Base-by-base conservation (phyloP, 768 basidiomycete genomes). In the Plicaturopsis crispa region DNA sequence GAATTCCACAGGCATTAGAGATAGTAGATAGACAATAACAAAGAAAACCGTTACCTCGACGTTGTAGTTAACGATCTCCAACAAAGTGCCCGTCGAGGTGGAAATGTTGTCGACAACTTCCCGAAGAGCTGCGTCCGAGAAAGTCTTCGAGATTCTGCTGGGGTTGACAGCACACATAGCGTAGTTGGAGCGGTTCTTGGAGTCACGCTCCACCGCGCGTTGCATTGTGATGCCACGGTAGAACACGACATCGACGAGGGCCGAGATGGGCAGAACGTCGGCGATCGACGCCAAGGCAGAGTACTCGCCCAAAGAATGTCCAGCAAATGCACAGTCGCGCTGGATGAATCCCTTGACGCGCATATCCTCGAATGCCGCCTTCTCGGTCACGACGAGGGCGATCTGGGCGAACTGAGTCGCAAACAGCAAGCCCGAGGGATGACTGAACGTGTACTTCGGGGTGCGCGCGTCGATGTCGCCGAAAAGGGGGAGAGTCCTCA, bases 161-260 rank as follows among this genome's bases (percentile, higher is more conserved):
- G 94, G 94, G 60, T 99, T 98, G 50, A 96, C 87, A n/a, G 96
- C 94, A 60, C 92, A 93, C 96, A 99, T 98, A 6, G 91, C 93
- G 51, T 97, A 99, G 57, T 93, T 91, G 18, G 90, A 94, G 24
- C 96, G 78, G 53, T 93, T 93, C 41, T 86, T 69, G 2, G 83
- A 70, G 55, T 99, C 96, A 22, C 96, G 89, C 62, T 96, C 91
- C 41, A 99, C 96, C 19, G 96, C 96, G 17, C 96, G 90, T 55
- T 98, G 96, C 96, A 98, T 99, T 24, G 96, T 99, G 55, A 99
- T 93, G 50, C 96, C 96, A 58, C 96, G 90, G 62, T 97, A 99
- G 74, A 99, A 99, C 19, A 99, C 94, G 53, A 99, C 89, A 49
- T 99, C 96, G 52, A 93, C 90, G 34, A 98, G 80, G 2, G 90